A percentile compares a stretch with the other conserved stretches of the same genome.
Conservation (phyloP, 352 stramenopile genomes). For the Globisporangium uncinulatum region DNA sequence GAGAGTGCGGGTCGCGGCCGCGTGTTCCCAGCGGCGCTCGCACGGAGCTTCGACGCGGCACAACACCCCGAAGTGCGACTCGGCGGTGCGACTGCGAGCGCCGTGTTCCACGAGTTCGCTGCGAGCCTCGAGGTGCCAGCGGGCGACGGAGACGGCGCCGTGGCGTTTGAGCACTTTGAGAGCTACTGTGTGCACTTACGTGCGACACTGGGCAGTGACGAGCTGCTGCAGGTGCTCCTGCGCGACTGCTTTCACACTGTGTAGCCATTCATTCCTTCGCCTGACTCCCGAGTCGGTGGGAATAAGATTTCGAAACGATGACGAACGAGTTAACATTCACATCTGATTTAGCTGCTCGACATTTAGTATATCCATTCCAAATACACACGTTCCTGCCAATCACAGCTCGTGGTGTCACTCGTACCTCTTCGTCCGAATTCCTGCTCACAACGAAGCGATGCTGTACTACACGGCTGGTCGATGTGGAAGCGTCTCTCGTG, state of each 20-base stretch:
- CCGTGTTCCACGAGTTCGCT: constrained; percentile 72
- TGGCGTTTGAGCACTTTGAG: constrained; percentile 63
- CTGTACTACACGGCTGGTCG: too few species aligned
- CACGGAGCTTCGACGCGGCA: constrained; percentile 51
- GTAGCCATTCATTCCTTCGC: neutral
- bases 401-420: too few species aligned
- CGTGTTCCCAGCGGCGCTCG: constrained; percentile 55
- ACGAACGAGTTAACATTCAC: too few species aligned
- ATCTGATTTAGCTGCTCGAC: too few species aligned
- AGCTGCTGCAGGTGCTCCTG: constrained; percentile 47
- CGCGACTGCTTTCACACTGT: constrained; percentile 43
- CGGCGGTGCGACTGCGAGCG: constrained; percentile 22
- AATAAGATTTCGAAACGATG: too few species aligned
- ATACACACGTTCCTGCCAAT: too few species aligned
- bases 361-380: too few species aligned
- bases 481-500: too few species aligned
- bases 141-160: constrained; percentile 24
- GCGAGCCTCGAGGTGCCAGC: constrained; percentile 51
- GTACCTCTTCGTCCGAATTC: too few species aligned
- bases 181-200: constrained; percentile 50
- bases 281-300: neutral
- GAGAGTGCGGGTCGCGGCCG: constrained; percentile 42
- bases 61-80: constrained; percentile 58
- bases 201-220: constrained; percentile 43
- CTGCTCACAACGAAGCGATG: too few species aligned